phyloP scores from a whole-genome alignment of 1,284 basidiomycete genomes.

The Schizophyllum commune region DNA sequence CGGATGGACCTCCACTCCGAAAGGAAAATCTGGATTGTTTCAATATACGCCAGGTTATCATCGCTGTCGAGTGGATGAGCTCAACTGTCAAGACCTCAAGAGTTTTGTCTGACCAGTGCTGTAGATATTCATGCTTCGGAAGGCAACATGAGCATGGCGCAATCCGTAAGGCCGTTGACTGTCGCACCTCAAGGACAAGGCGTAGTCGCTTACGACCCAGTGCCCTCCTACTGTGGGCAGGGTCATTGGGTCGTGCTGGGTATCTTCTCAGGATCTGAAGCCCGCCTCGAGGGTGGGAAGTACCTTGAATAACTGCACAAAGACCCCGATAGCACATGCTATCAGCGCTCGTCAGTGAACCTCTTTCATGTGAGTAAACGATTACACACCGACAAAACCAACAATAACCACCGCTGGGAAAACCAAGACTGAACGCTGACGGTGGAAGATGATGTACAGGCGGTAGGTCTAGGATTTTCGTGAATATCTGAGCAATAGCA shows the following conservation, averaged over 20 bases:
- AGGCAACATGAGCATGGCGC: background rate
- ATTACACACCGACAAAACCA: background rate
- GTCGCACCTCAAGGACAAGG: background rate
- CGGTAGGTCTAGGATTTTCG: background rate
- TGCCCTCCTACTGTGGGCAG: background rate
- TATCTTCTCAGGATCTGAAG: background rate
- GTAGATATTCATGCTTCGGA: background rate
- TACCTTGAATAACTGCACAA: background rate
- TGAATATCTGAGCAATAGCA: background rate
- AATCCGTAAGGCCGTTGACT: background rate
- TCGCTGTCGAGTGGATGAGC: background rate
- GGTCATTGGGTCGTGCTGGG: background rate
- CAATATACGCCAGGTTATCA: background rate
- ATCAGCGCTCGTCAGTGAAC: no score
- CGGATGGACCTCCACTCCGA: background rate
- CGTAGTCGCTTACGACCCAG: background rate
- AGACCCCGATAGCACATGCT: background rate
- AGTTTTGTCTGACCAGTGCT: background rate
- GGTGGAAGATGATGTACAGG: background rate
- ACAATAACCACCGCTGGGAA: background rate
- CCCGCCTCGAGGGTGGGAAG: no score
- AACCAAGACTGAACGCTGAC: background rate
- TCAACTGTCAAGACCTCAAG: background rate
- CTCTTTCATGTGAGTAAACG: no score
- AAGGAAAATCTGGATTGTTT: background rate